phyloP scores from a whole-genome alignment of 2,329 filamentous ascomycete genomes.

The Saccharata proteae region DNA sequence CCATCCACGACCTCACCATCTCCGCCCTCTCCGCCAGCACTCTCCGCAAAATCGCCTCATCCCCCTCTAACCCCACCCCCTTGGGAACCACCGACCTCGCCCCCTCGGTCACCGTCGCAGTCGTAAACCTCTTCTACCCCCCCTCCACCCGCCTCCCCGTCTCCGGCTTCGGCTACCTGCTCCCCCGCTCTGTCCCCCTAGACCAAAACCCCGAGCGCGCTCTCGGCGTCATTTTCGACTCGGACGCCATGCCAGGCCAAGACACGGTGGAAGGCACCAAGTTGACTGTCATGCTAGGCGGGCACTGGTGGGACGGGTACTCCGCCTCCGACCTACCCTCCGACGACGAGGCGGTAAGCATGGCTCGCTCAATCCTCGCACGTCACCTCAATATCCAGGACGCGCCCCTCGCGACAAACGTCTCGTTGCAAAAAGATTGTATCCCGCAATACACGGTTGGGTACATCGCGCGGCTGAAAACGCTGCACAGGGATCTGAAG shows the following conservation, averaged over 20 bases:
- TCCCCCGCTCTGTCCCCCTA: slow-evolving; percentile 60
- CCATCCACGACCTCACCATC: slow-evolving; percentile 46
- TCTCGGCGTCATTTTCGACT: slow-evolving; percentile 88
- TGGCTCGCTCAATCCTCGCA: slow-evolving; percentile 58
- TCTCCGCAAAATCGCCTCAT: slow-evolving; percentile 15
- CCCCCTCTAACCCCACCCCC: neutral
- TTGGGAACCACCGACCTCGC: slow-evolving; percentile 35
- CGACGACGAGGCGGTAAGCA: slow-evolving; percentile 52
- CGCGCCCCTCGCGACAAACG: slow-evolving; percentile 48
- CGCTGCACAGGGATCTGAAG: slow-evolving; percentile 43
- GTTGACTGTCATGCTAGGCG: slow-evolving; percentile 87
- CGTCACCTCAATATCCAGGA: slow-evolving; percentile 63
- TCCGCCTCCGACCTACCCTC: slow-evolving; percentile 40
- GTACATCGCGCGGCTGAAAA: slow-evolving; percentile 51
- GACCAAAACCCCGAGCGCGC: slow-evolving; percentile 70
- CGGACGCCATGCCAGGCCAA: slow-evolving; percentile 47
- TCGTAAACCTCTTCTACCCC: slow-evolving; percentile 79
- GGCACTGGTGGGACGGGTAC: slow-evolving; percentile 75
- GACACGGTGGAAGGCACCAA: slow-evolving; percentile 59
- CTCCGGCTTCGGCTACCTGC: slow-evolving; percentile 79
- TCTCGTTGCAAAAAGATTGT: slow-evolving; percentile 54
- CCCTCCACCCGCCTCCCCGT: slow-evolving; percentile 51
- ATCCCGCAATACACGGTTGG: slow-evolving; percentile 86
- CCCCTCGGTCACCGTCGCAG: slow-evolving; percentile 70
- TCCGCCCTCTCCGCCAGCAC: slow-evolving; percentile 44